Percentiles rank a stretch among this genome's conserved stretches.
These are phyloP conservation scores for Trichocladium antarcticum DNA, from an alignment of 495 filamentous ascomycete genomes.

Conservation along the genomic window DNA sequence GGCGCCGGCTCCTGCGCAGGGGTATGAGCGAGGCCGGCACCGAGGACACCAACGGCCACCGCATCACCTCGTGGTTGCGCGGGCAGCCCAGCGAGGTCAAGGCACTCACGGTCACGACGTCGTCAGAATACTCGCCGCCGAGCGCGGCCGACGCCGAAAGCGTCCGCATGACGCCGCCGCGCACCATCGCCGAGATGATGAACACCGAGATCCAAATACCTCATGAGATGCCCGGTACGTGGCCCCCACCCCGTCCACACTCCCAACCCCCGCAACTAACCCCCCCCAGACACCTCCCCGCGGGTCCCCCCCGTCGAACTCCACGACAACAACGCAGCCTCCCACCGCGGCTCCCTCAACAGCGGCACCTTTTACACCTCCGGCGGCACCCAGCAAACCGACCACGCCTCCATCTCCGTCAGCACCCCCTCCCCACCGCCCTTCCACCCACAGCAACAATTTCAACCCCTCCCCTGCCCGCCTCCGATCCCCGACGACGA, in stretches of 20 bases:
- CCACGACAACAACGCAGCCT: slow-evolving; percentile 21
- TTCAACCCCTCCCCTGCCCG: background rate
- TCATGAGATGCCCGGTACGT: slow-evolving; percentile 38
- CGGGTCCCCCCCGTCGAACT: slow-evolving; percentile 32
- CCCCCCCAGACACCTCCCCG: slow-evolving; percentile 22
- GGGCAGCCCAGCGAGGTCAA: slow-evolving; percentile 30
- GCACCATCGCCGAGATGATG: slow-evolving; percentile 29
- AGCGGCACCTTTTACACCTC: slow-evolving; percentile 11
- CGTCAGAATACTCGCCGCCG: slow-evolving; percentile 25
- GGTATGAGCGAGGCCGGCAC: slow-evolving; percentile 33
- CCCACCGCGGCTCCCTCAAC: slow-evolving; percentile 22
- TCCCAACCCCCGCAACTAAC: background rate
- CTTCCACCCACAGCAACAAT: background rate
- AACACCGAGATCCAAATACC: slow-evolving; percentile 23
- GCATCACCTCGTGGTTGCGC: slow-evolving; percentile 38
- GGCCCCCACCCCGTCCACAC: background rate
- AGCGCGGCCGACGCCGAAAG: slow-evolving; percentile 21
- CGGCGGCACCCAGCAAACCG: slow-evolving; percentile 15
- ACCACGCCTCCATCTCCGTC: slow-evolving; percentile 17
- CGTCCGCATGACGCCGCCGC: slow-evolving; percentile 7
- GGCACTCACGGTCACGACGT: slow-evolving; percentile 35
- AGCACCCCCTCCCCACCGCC: slow-evolving; percentile 14
- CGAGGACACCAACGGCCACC: slow-evolving; percentile 32
- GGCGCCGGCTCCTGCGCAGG: slow-evolving; percentile 32
- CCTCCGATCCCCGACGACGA: slow-evolving; percentile 4